These are phyloP conservation scores for Dendryphion nanum DNA, from an alignment of 2,329 filamentous ascomycete genomes.

Conservation along the genomic window DNA sequence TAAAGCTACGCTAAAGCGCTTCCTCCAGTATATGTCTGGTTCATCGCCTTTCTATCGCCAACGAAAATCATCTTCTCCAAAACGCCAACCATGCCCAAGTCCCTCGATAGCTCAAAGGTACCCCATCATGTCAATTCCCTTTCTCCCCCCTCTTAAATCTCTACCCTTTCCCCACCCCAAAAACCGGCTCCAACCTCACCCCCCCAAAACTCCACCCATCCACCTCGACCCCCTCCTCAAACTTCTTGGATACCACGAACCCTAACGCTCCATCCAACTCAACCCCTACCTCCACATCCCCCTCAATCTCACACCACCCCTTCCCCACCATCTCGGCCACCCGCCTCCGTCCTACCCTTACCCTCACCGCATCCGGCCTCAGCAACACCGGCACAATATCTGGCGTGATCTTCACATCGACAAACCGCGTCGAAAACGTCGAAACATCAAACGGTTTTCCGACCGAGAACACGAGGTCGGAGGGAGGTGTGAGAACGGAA, in stretches of 20 bases:
- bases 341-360: conserved; percentile 29
- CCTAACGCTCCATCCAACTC: conserved; percentile 38
- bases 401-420: conserved; percentile 39
- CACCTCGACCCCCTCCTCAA: conserved; percentile 25
- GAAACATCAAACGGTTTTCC: conserved; percentile 35
- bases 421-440: conserved; percentile 31
- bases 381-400: conserved; percentile 38
- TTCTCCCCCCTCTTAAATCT: no score
- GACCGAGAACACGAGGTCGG: conserved; percentile 37
- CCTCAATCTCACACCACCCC: conserved; percentile 39
- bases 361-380: conserved; percentile 38
- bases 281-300: conserved; percentile 36
- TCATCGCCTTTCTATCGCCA: no score
- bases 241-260: conserved; percentile 37
- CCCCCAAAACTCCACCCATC: conserved; percentile 42
- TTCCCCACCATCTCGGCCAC: conserved; percentile 30
- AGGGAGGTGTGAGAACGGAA: conserved; percentile 15
- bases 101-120: no score
- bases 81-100: no score
- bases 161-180: no score
- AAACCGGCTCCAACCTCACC: conserved; percentile 36
- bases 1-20: no score
- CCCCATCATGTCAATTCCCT: no score
- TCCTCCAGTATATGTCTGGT: no score
- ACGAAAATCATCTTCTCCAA: no score